Base-by-base conservation (phyloP, 2,329 filamentous ascomycete species). In the Pezicula radicicola region DNA sequence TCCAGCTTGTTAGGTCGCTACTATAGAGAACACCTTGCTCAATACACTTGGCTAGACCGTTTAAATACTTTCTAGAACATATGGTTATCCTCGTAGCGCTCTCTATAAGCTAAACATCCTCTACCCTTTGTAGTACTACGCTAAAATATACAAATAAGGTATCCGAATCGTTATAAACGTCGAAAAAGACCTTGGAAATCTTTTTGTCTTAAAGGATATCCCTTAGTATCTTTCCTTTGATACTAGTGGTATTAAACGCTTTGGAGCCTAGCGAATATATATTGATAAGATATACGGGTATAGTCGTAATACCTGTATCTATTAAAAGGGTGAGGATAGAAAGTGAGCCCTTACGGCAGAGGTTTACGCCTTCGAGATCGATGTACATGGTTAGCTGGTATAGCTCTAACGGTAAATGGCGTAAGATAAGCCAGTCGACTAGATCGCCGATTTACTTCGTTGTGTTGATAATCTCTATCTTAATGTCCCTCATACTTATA, bases 131-230 rank as follows among this genome's bases (percentile, higher is more conserved):
- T 40, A 40, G 37, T 16, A 3, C 13, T 2, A 40, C 15, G 37
- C 18, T 9, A 27, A 67, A 81, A 25, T 71, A 75, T 43, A 48
- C 60, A 58, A 70, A 80, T 0, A 85, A 63, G 0, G 80, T 79
- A 59, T 83, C 77, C 0, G 80, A 79, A 58, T 83, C 79, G 55
- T 78, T 79, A 3, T 79, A 75, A 13, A 84, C 69, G 54, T 84
- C 80, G 57, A 81, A 84, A 51, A 84, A 57, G 49, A 54, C 50
- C 36, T 60, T 57, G 12, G 60, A 46, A 18, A 68, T 66, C 0
- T 55, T 41, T 33, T 44, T 19, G 6, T 55, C 48, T 52, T 70
- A 35, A 3, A 70, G 61, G 33, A 69, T 63, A 44, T 59, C 49
- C 50, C 65, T 66, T 28, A 70, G 52, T 0, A 60, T 67, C 46